Evolutionary conservation across 1,139 yeast genomes (phyloP), one percentile per base, ranked within the genome.

Genomic region (Yarrowia galli): DNA sequence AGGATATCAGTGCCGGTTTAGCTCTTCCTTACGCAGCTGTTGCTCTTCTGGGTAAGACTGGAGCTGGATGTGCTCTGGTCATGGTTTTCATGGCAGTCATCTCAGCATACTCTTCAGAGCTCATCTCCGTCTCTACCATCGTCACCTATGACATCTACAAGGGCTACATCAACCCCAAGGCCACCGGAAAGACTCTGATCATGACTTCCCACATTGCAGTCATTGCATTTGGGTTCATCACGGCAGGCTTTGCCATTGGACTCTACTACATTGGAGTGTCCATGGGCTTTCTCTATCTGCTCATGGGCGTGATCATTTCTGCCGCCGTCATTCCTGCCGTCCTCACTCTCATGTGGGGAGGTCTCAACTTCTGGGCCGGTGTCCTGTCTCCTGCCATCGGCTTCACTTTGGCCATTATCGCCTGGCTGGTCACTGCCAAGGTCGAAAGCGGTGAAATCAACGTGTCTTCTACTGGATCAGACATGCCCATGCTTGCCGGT

Each of bases 1-100:
- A 81, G 40, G 92, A 90, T 74, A 90, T 91, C 45, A 80, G 85
- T 71, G 88, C 92, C 40, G 97, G 97, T 54, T 81, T 91, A 70
- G 95, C 89, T 4, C 82, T 91, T 64, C 97, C 97, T 18, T 87
- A 89, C 71, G 95, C 96, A 28, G 92, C 96, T 0, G 88, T 87
- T 46, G 92, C 96, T 0, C 79, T 91, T 54, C 81, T 91, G 76
- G 97, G 97, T 66, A 87, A 84, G 73, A 91, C 92, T 70, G 97
- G 97, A 72, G 96, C 96, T 7, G 91, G 86, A 42, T 91, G 92
- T 38, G 82, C 92, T 5, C 82, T 91, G 68, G 77, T 91, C 54
- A 80, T 91, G 80, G 85, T 91, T 13, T 91, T 91, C 78, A 89
- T 91, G 91, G 89, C 95, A 54, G 84, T 83, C 68, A 85, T 87